Evolutionary conservation across 768 basidiomycete species (phyloP), one percentile per base, ranked within the genome.

Genomic region (Auriculariales sp.): DNA sequence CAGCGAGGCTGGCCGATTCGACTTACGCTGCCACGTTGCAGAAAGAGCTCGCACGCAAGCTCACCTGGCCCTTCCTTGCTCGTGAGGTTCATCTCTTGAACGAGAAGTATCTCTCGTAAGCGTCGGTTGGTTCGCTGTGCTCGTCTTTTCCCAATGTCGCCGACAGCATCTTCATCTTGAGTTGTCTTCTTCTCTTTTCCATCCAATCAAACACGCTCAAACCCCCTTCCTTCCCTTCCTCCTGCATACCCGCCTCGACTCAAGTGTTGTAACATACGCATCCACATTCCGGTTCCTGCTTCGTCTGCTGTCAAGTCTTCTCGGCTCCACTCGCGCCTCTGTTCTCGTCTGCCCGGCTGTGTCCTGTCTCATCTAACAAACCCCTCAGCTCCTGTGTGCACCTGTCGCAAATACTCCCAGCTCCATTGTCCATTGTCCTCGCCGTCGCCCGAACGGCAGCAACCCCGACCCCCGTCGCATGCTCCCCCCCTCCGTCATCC

Each of bases 41-140:
- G 28, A 28, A 30, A 31, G 35, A 28, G 12, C 67, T 88, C 47
- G 72, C 75, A 51, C 70, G 78, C 59, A 76, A 82, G 54, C 64
- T 90, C 61, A 84, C 73, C 35, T 92, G 88, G 87, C 85, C 86
- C 32, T 89, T 77, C 63, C 72, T 92, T 44, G 81, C 86, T 49
- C 79, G 77, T 61, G 87, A 92, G 68, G 83, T 92, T 48, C 84
- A 90, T 58, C 70, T 78, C 29, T 68, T 91, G 52, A 92, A 92
- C 58, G 85, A 89, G 67, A 88, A 91, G 59, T 92, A 91, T 59
- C 60, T 81, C 15, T 12, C 39, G 22, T 44, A 15, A 44, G 19
- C 4, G 19, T 24, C 22, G 39, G 1, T 25, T 44, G 39, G 12
- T 25, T 25, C 27, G 19, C 22, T 44, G 39, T 22, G 19, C 19